Percentiles rank a stretch among this genome's conserved stretches.
Conservation (phyloP, 2,329 filamentous ascomycete genomes). For the Colletotrichum higginsianum region DNA sequence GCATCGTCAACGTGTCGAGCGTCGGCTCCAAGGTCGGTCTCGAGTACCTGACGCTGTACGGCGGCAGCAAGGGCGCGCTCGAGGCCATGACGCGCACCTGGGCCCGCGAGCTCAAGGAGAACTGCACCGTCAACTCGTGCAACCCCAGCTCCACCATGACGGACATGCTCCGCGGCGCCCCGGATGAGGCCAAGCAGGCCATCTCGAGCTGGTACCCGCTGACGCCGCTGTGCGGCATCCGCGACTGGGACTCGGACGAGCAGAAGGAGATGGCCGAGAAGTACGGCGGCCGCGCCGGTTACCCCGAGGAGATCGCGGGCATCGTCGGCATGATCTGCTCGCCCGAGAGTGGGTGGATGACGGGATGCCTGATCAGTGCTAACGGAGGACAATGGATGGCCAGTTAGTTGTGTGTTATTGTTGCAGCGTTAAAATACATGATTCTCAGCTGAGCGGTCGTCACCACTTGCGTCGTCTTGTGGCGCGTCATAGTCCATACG, state of each 20-base stretch:
- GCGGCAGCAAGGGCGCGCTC: constrained; percentile 73
- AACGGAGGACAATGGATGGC: constrained; percentile 63
- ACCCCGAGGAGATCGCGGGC: constrained; percentile 78
- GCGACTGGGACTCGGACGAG: constrained; percentile 49
- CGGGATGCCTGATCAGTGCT: constrained; percentile 79
- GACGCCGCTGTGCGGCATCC: constrained; percentile 64
- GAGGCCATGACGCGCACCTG: constrained; percentile 76
- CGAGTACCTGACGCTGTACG: constrained; percentile 69
- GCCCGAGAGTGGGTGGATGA: constrained; percentile 77
- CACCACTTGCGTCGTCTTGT: too few species aligned
- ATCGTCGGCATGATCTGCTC: constrained; percentile 80
- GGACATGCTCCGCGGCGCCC: constrained; percentile 62
- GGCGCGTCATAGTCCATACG: too few species aligned
- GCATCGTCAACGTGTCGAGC: constrained; percentile 71
- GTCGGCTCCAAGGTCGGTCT: constrained; percentile 69
- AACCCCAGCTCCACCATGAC: constrained; percentile 61
- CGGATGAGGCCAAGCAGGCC: constrained; percentile 65
- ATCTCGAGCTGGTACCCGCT: constrained; percentile 54
- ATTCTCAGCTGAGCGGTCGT: neutral
- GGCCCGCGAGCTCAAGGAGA: constrained; percentile 70
- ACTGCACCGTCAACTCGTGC: constrained; percentile 73
- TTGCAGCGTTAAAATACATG: neutral
- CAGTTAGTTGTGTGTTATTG: constrained; percentile 44
- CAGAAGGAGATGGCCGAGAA: constrained; percentile 61
- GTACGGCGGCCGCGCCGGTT: constrained; percentile 67